These are phyloP conservation scores for Sclerotinia borealis DNA, from an alignment of 2,329 filamentous ascomycete genomes.

Conservation along the genomic window DNA sequence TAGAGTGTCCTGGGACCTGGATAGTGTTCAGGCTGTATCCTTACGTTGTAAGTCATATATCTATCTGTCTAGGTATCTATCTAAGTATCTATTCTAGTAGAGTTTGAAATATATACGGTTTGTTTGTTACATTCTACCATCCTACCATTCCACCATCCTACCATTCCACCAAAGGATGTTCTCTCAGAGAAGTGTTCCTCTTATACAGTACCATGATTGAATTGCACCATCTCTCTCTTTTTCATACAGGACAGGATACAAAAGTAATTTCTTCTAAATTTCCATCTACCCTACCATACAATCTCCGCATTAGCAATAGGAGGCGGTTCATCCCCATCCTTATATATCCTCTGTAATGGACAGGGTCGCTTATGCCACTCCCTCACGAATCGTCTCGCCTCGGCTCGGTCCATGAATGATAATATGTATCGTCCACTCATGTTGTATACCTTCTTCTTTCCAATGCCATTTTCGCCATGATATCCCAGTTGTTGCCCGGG, in stretches of 20 bases:
- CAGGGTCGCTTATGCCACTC: slow-evolving; percentile 47
- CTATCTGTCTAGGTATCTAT: no score
- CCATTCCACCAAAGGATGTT: no score
- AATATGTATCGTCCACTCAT: slow-evolving; percentile 27
- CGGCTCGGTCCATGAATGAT: slow-evolving; percentile 29
- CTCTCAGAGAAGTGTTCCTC: no score
- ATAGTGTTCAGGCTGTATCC: not conserved
- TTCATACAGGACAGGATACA: no score
- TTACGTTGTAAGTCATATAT: not conserved
- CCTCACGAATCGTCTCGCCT: slow-evolving; percentile 40
- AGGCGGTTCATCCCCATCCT: slow-evolving; percentile 33
- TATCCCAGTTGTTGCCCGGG: not conserved
- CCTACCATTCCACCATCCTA: no score
- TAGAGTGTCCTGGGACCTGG: slow-evolving; percentile 13
- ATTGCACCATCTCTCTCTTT: no score
- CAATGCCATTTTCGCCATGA: not conserved
- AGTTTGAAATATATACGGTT: no score
- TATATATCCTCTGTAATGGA: slow-evolving; percentile 28
- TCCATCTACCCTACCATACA: slow-evolving; percentile 44
- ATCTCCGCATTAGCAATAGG: slow-evolving; percentile 41
- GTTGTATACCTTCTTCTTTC: slow-evolving; percentile 1
- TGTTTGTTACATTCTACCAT: no score
- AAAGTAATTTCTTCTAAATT: no score
- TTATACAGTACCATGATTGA: no score
- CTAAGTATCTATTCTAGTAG: not conserved